These are phyloP conservation scores for Solanum appendiculatum DNA, from an alignment of 257 asterid species.

Conservation along the genomic window DNA sequence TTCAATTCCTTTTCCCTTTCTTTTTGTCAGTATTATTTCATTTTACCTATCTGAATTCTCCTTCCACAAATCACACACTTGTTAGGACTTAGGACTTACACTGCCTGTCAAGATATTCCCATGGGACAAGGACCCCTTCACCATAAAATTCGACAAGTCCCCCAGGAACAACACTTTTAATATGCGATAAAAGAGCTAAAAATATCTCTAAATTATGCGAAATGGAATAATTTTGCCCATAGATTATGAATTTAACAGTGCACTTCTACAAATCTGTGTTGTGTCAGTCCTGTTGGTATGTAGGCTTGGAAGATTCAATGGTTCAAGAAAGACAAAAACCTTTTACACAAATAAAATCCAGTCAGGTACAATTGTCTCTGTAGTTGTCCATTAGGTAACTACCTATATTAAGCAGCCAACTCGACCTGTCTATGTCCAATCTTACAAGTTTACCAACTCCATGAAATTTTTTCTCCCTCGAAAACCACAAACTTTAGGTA, in stretches of 20 bases:
- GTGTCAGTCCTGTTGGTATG: not conserved
- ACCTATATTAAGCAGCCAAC: not conserved
- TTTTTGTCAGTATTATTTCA: not conserved
- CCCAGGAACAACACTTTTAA: not conserved
- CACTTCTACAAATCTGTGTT: no score
- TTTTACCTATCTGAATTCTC: not conserved
- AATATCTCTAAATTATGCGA: no score
- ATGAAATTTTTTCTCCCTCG: not conserved
- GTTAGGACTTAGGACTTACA: not conserved
- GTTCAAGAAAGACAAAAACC: not conserved
- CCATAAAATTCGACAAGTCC: not conserved
- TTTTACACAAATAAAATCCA: not conserved
- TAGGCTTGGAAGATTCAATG: not conserved
- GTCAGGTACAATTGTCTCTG: not conserved
- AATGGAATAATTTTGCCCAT: not conserved
- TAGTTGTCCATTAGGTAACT: not conserved
- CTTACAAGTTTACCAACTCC: not conserved
- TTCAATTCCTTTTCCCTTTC: not conserved
- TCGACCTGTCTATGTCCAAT: not conserved
- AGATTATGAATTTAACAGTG: not conserved
- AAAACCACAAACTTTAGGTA: not conserved
- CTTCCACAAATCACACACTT: not conserved
- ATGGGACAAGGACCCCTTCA: not conserved
- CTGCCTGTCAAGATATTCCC: not conserved
- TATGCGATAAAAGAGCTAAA: not conserved